Percentiles rank a stretch among this genome's conserved stretches.
Conservation (phyloP, 192 early-diverging fungal genomes). For the Spizellomyces sp. region DNA sequence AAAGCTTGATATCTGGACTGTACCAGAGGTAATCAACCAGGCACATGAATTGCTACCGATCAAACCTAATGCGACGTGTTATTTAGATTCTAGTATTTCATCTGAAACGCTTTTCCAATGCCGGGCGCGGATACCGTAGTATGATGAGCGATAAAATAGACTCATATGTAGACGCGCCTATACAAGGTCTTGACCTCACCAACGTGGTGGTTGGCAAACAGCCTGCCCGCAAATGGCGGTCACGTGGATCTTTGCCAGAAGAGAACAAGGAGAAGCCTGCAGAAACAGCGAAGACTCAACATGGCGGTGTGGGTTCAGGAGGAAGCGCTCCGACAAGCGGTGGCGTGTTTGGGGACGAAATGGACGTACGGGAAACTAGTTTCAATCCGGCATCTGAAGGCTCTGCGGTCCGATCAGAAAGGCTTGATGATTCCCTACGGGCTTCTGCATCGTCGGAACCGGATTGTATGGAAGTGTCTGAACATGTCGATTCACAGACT, state of each 20-base stretch:
- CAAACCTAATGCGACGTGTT: neutral
- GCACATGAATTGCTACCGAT: neutral
- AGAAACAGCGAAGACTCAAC: neutral
- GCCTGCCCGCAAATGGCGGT: slow-evolving; percentile 22
- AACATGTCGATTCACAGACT: no score
- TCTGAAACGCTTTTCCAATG: slow-evolving; percentile 73
- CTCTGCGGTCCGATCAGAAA: neutral
- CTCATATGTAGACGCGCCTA: slow-evolving; percentile 71
- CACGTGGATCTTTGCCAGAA: neutral
- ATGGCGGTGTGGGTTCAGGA: neutral
- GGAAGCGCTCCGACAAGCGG: no score
- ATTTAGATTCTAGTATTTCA: slow-evolving; percentile 72
- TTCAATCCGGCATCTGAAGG: neutral
- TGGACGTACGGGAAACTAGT: neutral
- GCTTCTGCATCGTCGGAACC: no score
- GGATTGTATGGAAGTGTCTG: no score
- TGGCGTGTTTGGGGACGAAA: neutral
- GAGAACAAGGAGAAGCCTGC: neutral
- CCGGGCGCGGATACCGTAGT: slow-evolving; percentile 58
- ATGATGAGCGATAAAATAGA: slow-evolving; percentile 74
- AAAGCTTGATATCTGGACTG: slow-evolving; percentile 77
- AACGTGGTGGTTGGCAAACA: slow-evolving; percentile 33
- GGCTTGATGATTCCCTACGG: no score
- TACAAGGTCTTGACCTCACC: slow-evolving; percentile 64
- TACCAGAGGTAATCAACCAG: slow-evolving; percentile 58